Conservation (phyloP, 805 yeast genomes). For the Starmerella geochares region DNA sequence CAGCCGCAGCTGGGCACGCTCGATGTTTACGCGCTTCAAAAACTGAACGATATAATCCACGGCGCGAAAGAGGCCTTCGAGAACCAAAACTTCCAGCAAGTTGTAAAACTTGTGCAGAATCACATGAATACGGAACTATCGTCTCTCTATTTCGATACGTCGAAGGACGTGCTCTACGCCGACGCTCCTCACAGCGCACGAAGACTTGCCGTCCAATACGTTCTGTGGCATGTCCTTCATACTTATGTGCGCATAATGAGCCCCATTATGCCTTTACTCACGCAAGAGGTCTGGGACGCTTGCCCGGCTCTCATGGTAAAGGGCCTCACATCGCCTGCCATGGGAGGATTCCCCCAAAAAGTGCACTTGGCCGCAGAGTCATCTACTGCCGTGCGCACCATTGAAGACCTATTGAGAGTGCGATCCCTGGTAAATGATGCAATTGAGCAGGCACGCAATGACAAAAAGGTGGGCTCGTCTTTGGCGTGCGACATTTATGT, state of each 20-base stretch:
- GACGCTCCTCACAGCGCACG: constrained; percentile 41
- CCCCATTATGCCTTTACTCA: constrained; percentile 72
- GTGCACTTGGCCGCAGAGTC: constrained; percentile 27
- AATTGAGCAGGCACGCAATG: constrained; percentile 48
- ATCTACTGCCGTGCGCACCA: constrained; percentile 29
- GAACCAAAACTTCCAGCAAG: constrained; percentile 55
- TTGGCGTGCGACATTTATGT: constrained; percentile 47
- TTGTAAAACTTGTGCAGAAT: constrained; percentile 54
- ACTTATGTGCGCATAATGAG: constrained; percentile 58
- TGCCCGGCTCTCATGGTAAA: constrained; percentile 33
- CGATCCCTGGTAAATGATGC: constrained; percentile 42
- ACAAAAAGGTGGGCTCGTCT: constrained; percentile 41
- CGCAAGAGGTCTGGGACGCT: constrained; percentile 81
- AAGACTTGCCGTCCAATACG: constrained; percentile 57
- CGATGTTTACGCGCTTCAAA: constrained; percentile 56
- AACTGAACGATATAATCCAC: constrained; percentile 40
- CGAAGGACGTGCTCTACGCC: constrained; percentile 78
- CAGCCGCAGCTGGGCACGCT: constrained; percentile 19
- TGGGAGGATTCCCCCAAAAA: constrained; percentile 35
- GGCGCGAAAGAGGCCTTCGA: constrained; percentile 41
- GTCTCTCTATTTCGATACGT: constrained; percentile 73
- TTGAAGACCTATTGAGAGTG: constrained; percentile 39
- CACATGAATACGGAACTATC: constrained; percentile 71
- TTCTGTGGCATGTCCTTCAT: constrained; percentile 44
- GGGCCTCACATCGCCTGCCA: constrained; percentile 39